A percentile compares a stretch with the other conserved stretches of the same genome.
Conservation (phyloP, 345 rosid genomes). For the thale cress (Arabidopsis thaliana) region DNA sequence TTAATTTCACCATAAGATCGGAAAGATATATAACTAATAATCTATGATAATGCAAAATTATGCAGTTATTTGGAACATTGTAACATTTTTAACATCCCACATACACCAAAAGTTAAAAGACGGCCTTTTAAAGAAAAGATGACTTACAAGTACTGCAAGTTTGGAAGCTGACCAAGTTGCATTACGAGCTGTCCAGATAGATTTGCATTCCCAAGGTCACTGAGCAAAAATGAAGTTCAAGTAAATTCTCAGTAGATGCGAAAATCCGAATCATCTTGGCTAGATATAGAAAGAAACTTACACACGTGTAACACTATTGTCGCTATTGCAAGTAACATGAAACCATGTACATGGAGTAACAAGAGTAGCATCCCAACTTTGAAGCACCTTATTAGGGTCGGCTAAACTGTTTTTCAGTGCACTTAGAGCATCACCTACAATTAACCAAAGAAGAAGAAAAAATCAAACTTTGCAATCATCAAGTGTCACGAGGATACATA, state of each 20-base stretch:
- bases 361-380: constrained; percentile 93
- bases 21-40: neutral
- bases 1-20: neutral
- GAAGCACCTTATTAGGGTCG: constrained; percentile 85
- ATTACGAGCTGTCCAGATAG: constrained; percentile 49
- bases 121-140: neutral
- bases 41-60: constrained; percentile 2
- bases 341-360: constrained; percentile 95
- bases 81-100: neutral
- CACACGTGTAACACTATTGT: constrained; percentile 87
- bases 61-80: neutral
- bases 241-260: constrained; percentile 7
- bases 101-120: neutral
- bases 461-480: constrained; percentile 5
- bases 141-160: constrained; percentile 95
- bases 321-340: constrained; percentile 87
- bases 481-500: neutral
- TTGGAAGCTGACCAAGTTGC: constrained; percentile 58
- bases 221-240: constrained; percentile 19
- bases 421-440: constrained; percentile 83
- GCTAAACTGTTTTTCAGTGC: constrained; percentile 65
- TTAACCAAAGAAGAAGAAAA: neutral
- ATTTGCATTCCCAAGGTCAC: constrained; percentile 56
- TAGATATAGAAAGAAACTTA: constrained; percentile 53
- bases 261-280: constrained; percentile 16